Conservation (phyloP, 1,284 basidiomycete species). For the Rhodotorula sp. region DNA sequence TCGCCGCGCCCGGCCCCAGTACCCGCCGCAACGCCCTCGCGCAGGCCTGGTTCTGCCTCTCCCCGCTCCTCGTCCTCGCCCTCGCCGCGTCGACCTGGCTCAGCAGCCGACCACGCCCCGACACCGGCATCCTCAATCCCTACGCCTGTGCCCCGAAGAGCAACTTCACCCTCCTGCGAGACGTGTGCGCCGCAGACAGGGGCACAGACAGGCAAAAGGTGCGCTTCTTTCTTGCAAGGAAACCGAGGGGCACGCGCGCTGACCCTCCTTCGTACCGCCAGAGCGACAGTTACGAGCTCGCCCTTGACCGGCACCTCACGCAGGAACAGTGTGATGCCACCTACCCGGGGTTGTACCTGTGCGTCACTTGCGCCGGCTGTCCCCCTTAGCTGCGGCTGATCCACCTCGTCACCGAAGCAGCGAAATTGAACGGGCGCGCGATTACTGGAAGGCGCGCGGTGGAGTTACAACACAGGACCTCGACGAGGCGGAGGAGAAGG, state of each 20-base stretch:
- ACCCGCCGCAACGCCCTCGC: neutral
- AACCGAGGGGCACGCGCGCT: neutral
- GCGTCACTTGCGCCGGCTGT: neutral
- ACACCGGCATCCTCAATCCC: constrained; percentile 14
- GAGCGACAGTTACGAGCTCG: constrained; percentile 19
- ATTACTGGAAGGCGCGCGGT: constrained; percentile 45
- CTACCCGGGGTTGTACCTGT: constrained; percentile 49
- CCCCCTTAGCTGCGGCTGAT: neutral
- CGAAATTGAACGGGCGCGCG: constrained; percentile 49
- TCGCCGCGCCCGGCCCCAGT: neutral
- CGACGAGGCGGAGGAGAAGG: constrained; percentile 48
- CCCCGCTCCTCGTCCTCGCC: constrained; percentile 19
- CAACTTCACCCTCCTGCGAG: constrained; percentile 10
- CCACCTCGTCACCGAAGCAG: constrained; percentile 8
- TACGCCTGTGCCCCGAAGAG: constrained; percentile 20
- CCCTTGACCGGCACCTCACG: constrained; percentile 42
- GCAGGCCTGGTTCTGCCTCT: constrained; percentile 22
- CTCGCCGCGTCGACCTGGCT: constrained; percentile 8
- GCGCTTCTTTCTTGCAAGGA: neutral
- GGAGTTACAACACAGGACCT: constrained; percentile 48
- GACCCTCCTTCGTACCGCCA: neutral
- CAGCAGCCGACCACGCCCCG: neutral
- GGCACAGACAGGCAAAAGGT: neutral
- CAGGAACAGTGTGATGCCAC: constrained; percentile 45
- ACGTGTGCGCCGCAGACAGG: constrained; percentile 6